Evolutionary conservation across 2,329 filamentous ascomycete genomes (phyloP), one percentile per base, ranked within the genome.

Genomic region (Neonectria ditissima): DNA sequence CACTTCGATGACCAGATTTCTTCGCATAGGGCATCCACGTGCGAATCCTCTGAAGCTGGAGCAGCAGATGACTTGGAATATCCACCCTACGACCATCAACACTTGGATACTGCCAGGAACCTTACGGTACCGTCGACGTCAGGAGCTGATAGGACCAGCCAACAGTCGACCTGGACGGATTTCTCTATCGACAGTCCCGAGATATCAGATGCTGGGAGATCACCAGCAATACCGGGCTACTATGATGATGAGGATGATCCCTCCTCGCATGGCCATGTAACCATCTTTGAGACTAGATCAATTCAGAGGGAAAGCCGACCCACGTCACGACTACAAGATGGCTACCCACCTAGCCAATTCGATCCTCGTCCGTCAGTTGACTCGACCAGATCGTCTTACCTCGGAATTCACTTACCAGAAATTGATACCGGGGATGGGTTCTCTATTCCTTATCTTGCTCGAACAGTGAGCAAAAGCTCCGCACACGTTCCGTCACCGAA

Each of bases 101-200:
- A 63, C 11, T 66, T 78, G 5, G 80, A 81, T 48, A 80, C 80
- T 20, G 78, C 82, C 14, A 80, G 80, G 58, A 84, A 79, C 59
- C 77, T 88, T 9, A 76, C 78, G 55, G 80, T 87, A 14, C 86
- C 86, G 13, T 80, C 53, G 74, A 81, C 68, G 71, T 80, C 53
- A 73, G 80, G 55, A 75, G 81, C 44, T 80, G 74, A 87, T 62
- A 80, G 86, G 39, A 76, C 78, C 20, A 89, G 86, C 65, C 84
- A 87, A 52, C 82, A 84, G 57, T 87, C 86, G 2, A 79, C 81
- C n/a, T 89, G 87, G 87, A 89, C 87, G 26, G 86, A 89, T 70
- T 84, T 86, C 63, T 87, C 86, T 0, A 78, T 88, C 10, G 85
- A 86, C 16, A 88, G 84, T 62, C 80, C 79, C 20, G 83, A 86